phyloP scores from a whole-genome alignment of 805 yeast genomes.

The Candida qinlingensis region DNA sequence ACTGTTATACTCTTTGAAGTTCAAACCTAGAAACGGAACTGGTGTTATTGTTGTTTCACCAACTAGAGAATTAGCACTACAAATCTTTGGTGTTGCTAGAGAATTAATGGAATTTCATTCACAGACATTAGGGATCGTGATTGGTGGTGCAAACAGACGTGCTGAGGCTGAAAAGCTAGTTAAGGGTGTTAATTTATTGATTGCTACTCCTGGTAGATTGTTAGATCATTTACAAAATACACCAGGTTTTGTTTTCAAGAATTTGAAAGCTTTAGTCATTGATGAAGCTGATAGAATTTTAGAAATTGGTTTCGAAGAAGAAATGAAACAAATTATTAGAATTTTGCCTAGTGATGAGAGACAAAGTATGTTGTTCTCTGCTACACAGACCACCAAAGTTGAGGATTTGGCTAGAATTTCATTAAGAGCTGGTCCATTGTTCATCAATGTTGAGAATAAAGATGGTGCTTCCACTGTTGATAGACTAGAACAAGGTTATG shows the following conservation, averaged over 20 bases:
- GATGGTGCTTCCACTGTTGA: conserved; percentile 87
- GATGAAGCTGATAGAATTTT: conserved; percentile 98
- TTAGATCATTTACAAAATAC: conserved; percentile 97
- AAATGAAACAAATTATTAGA: conserved; percentile 94
- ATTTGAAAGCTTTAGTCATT: conserved; percentile 86
- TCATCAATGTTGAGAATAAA: conserved; percentile 87
- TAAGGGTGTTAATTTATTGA: conserved; percentile 88
- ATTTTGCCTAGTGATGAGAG: conserved; percentile 89
- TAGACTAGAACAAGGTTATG: conserved; percentile 97
- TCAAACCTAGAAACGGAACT: conserved; percentile 97
- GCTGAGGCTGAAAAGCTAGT: conserved; percentile 92
- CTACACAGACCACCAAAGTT: conserved; percentile 97
- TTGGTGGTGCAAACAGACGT: conserved; percentile 97
- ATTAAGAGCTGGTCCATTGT: conserved; percentile 85
- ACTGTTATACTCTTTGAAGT: conserved; percentile 79
- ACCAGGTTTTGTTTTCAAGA: conserved; percentile 87
- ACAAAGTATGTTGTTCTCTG: conserved; percentile 97
- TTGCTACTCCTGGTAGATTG: conserved; percentile 97
- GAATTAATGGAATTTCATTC: conserved; percentile 80
- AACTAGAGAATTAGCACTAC: conserved; percentile 95
- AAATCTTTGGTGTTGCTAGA: conserved; percentile 95
- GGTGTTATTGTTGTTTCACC: conserved; percentile 96
- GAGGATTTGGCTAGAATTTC: conserved; percentile 98
- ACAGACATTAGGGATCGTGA: conserved; percentile 93
- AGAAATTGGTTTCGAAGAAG: conserved; percentile 98